These are phyloP conservation scores for Trichophyton benhamiae DNA, from an alignment of 2,329 filamentous ascomycete species.

Conservation along the genomic window DNA sequence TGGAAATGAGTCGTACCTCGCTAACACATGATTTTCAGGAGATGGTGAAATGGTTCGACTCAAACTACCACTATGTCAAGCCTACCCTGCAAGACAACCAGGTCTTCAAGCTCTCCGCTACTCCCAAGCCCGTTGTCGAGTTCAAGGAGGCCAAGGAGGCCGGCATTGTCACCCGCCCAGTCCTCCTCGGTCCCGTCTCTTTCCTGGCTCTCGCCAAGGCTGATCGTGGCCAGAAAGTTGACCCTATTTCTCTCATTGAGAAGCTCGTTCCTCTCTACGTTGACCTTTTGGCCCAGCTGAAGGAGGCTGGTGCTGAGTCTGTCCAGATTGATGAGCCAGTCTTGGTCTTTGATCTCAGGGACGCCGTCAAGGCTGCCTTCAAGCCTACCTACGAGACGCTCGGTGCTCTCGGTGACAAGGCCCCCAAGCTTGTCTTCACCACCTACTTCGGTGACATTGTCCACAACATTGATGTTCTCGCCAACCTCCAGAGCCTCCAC, in stretches of 20 bases:
- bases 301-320: constrained; percentile 87
- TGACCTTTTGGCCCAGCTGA: constrained; percentile 83
- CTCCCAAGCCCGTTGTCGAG: constrained; percentile 87
- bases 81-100: constrained; percentile 95
- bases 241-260: constrained; percentile 85
- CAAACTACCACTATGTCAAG: constrained; percentile 99
- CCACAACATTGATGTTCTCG: constrained; percentile 90
- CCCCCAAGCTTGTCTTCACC: constrained; percentile 78
- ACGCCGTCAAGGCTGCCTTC: constrained; percentile 91
- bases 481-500: constrained; percentile 59
- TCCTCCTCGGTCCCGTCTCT: constrained; percentile 88
- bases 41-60: constrained; percentile 99
- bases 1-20: not conserved
- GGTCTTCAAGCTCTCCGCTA: constrained; percentile 75
- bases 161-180: constrained; percentile 82
- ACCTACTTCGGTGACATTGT: constrained; percentile 99
- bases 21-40: constrained; percentile 42
- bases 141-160: constrained; percentile 98
- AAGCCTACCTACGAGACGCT: constrained; percentile 95
- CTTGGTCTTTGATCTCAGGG: constrained; percentile 83
- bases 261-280: constrained; percentile 92
- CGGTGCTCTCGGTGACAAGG: constrained; percentile 54
- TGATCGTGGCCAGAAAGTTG: constrained; percentile 83
- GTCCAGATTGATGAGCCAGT: constrained; percentile 98
- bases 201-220: constrained; percentile 98